These are phyloP conservation scores for Miscanthus sacchariflorus DNA, from an alignment of 202 grass and related monocot genomes.

Conservation along the genomic window DNA sequence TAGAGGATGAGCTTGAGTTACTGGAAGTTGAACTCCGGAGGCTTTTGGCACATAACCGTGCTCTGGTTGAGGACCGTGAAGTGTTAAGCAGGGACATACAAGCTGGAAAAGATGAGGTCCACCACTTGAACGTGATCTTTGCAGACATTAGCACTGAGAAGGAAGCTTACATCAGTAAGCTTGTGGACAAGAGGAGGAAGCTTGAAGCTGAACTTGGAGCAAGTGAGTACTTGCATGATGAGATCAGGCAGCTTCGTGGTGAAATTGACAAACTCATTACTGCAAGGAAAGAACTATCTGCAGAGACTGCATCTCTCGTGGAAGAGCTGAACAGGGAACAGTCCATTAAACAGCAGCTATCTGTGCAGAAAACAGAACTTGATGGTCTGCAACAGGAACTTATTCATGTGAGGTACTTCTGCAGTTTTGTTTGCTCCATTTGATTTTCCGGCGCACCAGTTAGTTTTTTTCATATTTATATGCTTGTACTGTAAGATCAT, in stretches of 20 bases:
- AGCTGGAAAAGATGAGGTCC: slow-evolving; percentile 67
- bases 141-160: slow-evolving; percentile 69
- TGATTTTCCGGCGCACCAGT: slow-evolving; percentile 35
- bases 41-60: slow-evolving; percentile 64
- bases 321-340: slow-evolving; percentile 61
- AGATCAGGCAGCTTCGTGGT: slow-evolving; percentile 60
- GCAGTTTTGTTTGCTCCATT: slow-evolving; percentile 28
- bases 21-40: slow-evolving; percentile 61
- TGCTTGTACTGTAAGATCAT: slow-evolving; percentile 38
- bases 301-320: slow-evolving; percentile 64
- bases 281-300: slow-evolving; percentile 74
- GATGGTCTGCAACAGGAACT: slow-evolving; percentile 66
- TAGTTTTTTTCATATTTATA: slow-evolving; percentile 20
- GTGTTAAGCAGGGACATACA: slow-evolving; percentile 62
- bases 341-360: slow-evolving; percentile 66
- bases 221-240: slow-evolving; percentile 68
- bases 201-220: slow-evolving; percentile 84
- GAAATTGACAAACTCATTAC: slow-evolving; percentile 68
- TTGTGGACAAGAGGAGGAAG: slow-evolving; percentile 75
- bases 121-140: slow-evolving; percentile 56
- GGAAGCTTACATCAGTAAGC: slow-evolving; percentile 67
- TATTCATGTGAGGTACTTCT: slow-evolving; percentile 62
- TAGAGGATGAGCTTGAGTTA: slow-evolving; percentile 68
- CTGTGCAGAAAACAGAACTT: slow-evolving; percentile 66
- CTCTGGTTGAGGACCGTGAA: slow-evolving; percentile 59